Evolutionary conservation across 1,284 basidiomycete species (phyloP).

Genomic region (Melampsora americana): DNA sequence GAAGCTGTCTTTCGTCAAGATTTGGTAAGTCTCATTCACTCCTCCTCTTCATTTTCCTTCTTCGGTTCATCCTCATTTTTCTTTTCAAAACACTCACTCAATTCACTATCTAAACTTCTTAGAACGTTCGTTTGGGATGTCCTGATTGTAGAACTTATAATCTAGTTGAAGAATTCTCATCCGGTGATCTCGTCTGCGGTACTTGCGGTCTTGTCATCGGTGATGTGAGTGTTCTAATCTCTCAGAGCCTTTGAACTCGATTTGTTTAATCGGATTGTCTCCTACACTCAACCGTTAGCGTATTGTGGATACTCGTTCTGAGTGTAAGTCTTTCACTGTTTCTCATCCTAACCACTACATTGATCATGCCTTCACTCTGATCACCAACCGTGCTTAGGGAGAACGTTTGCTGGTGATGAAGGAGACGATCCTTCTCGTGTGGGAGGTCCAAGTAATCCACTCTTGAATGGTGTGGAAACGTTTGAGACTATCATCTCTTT

Average conservation of each 20-base stretch:
- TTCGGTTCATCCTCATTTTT: not conserved
- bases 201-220: conserved; percentile 72
- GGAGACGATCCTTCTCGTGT: conserved; percentile 99
- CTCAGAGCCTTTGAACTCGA: conserved; percentile 1
- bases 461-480: conserved; percentile 85
- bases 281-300: conserved; percentile 70
- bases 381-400: conserved; percentile 49
- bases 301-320: conserved; percentile 94
- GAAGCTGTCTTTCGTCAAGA: conserved; percentile 43
- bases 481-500: conserved; percentile 92
- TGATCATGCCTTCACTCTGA: not conserved
- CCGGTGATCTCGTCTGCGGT: conserved; percentile 95
- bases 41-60: not conserved
- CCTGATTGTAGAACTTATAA: conserved; percentile 90
- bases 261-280: not conserved
- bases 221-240: conserved; percentile 19
- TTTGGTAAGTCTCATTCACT: conserved; percentile 13
- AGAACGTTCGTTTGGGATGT: conserved; percentile 75
- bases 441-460: conserved; percentile 87
- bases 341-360: conserved; percentile 44
- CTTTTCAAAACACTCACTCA: not conserved
- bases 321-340: conserved; percentile 62
- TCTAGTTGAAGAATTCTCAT: conserved; percentile 94
- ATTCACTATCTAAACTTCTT: not conserved
- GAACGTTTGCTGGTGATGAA: conserved; percentile 95